phyloP scores from a whole-genome alignment of 2,329 filamentous ascomycete species.

The Aspergillus versicolor region DNA sequence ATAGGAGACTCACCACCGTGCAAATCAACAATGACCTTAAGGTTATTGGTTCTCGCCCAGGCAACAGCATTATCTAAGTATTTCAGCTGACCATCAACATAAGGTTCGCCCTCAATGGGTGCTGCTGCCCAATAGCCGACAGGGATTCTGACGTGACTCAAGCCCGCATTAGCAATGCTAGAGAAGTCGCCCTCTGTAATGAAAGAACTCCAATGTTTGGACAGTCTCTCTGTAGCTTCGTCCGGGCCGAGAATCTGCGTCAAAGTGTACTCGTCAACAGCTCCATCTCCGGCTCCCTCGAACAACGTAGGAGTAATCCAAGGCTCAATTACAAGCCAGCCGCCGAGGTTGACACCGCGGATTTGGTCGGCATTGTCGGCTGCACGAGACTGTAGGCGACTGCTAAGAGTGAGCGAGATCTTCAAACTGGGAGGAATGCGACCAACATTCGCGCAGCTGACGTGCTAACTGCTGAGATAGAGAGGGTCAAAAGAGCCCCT shows the following conservation, averaged over 20 bases:
- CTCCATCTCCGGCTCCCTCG: slow-evolving; percentile 47
- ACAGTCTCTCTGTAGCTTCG: slow-evolving; percentile 48
- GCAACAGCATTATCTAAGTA: slow-evolving; percentile 57
- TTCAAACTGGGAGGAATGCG: neutral
- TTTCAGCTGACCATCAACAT: slow-evolving; percentile 61
- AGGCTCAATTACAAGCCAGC: slow-evolving; percentile 64
- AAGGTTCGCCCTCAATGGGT: slow-evolving; percentile 56
- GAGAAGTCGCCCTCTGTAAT: slow-evolving; percentile 57
- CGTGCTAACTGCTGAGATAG: slow-evolving; percentile 23
- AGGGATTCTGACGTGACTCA: slow-evolving; percentile 66
- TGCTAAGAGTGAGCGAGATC: slow-evolving; percentile 15
- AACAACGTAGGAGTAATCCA: slow-evolving; percentile 66
- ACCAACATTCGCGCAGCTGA: slow-evolving; percentile 30
- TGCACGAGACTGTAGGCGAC: slow-evolving; percentile 26
- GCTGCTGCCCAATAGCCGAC: slow-evolving; percentile 66
- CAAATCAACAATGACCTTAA: slow-evolving; percentile 67
- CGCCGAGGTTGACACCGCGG: slow-evolving; percentile 65
- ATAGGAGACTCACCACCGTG: slow-evolving; percentile 57
- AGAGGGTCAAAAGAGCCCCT: slow-evolving; percentile 28
- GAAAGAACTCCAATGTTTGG: slow-evolving; percentile 60
- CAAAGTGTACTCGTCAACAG: slow-evolving; percentile 60
- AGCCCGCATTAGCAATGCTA: slow-evolving; percentile 54
- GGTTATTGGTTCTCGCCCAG: slow-evolving; percentile 57
- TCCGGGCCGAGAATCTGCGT: slow-evolving; percentile 51
- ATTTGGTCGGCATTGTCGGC: slow-evolving; percentile 53